Base-by-base conservation (phyloP, 169 alveolate genomes). In the Cryptosporidium baileyi region DNA sequence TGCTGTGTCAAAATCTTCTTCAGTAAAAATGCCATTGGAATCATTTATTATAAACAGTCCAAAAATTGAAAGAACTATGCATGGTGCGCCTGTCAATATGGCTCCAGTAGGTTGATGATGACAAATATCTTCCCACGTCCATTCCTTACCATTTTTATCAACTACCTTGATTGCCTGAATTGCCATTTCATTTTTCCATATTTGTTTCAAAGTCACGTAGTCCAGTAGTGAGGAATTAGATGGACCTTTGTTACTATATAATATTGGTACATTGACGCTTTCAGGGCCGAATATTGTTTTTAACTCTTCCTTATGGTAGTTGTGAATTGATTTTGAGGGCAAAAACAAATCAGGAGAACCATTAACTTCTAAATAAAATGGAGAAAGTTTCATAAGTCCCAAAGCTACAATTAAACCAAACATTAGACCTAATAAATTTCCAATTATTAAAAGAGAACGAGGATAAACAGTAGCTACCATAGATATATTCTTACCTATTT, bases 51-150 rank as follows among this genome's bases (percentile, higher is more conserved):
- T 52, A 19, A 74, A 74, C 32, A 74, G 67, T 4, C 85, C 85
- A 51, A 74, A 74, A 19, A 57, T 26, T 6, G 85, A 74, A 34
- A 74, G 26, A 40, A 54, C 85, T 11, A 74, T 45, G 40, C 85
- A 74, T 11, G 85, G 85, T 7, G 67, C 6, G 5, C 85, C 85
- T 19, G 85, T 74, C 9, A 74, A 34, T 2, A 30, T 19, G 15
- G 85, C 30, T 59, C 85, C 85, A 2, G 85, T 74, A 11, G 85
- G 85, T 36, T 74, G 85, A 32, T 32, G 85, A 24, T 30, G 67
- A 22, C 85, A 74, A 54, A 74, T 74, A 74, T 74, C 67, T 13
- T 74, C 85, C 85, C 85, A 74, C 2, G 60, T 60, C 85, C 85
- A 74, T 24, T 54, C 67, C 28, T 54, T 57, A 5, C 85, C 85